Base-by-base conservation (phyloP, 2,329 filamentous ascomycete genomes). In the Berkeleyomyces rouxiae region DNA sequence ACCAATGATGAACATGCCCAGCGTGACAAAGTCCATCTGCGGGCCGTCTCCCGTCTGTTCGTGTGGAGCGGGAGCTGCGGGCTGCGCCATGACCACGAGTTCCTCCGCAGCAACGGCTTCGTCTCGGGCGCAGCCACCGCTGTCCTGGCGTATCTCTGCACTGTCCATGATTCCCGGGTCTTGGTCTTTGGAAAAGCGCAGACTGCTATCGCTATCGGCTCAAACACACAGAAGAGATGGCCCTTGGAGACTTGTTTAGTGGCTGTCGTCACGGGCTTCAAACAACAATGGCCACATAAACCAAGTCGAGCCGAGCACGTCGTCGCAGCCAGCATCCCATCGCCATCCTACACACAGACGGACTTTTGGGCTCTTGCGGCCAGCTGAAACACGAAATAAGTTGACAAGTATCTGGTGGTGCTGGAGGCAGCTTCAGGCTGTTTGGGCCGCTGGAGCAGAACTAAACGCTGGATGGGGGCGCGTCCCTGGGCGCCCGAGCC, bases 1-100 rank as follows among this genome's bases (percentile, higher is more conserved):
- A 86, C 83, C 85, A 65, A 88, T 82, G 59, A 87, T 88, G 68
- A 88, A 85, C 85, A 88, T 87, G 68, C 84, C 85, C 68, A 88
- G 69, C 0, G 84, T 86, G 65, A 84, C 82, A 71, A 88, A 86
- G 67, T 87, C 84, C 61, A 86, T 78, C 58, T 36, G 57, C 10
- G 63, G 16, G 11, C 59, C 40, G 6, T 42, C 7, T 43, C 58
- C 33, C 7, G 43, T 3, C 9, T 31, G 11, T 16, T 31, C 23
- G 10, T 31, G 43, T 39, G 36, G 16, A 36, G 23, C 43, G 44
- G 42, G 0, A 16, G 51, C 51, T n/a, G 33, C n/a, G 13, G 10
- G 3, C n/a, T 55, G 51, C 16, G 33, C 36, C 39, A 37, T 55
- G 16, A 16, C 33, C 39, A 37, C 33, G 51, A n/a, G 33, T 55